Base-by-base conservation (phyloP, 768 basidiomycete species). In the Neoboletus subvelutipes region DNA sequence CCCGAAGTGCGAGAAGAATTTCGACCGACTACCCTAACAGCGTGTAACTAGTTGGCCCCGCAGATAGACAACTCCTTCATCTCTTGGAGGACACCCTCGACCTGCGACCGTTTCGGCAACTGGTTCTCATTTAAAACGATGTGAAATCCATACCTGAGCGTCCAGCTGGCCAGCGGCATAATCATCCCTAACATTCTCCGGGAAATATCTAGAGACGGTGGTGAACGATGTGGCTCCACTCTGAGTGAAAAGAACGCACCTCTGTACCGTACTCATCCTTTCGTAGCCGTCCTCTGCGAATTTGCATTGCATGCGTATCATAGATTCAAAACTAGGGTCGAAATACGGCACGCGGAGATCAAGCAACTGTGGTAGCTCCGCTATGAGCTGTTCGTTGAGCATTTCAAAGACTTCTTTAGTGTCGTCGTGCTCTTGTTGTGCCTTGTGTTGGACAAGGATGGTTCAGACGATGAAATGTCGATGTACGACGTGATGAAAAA, bases 241-340 rank as follows among this genome's bases (percentile, higher is more conserved):
- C 17, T 43, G 26, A 31, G 24, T 22, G 8, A 37, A 24, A 29
- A 34, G 13, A 13, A 45, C 50, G 20, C 59, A 92, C 87, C 93
- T 78, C 73, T 99, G 96, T 10, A 98, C 95, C 45, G 92, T 87
- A 49, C 94, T 89, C 50, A 98, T 83, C 75, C 94, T 97, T 76
- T 98, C 94, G 70, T 99, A 98, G 0, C 96, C 95, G 65, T 99
- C 96, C 72, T 98, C 93, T 0, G 96, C 95, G 69, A 98, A 98
- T 68, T 95, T 94, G 68, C 91, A 85, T 68, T 99, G 97, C 85
- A 97, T 92, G 31, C 97, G 84, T 61, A 94, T 94, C 96, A 98
- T 98, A 45, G 96, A 92, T 75, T 98, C 97, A 70, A 98, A 98
- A 63, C 91, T 94, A 5, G 97, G 97, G 72, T 98, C 97, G 61